These are phyloP conservation scores for Taphrina wiesneri DNA, from an alignment of 1,139 yeast genomes.

Conservation along the genomic window DNA sequence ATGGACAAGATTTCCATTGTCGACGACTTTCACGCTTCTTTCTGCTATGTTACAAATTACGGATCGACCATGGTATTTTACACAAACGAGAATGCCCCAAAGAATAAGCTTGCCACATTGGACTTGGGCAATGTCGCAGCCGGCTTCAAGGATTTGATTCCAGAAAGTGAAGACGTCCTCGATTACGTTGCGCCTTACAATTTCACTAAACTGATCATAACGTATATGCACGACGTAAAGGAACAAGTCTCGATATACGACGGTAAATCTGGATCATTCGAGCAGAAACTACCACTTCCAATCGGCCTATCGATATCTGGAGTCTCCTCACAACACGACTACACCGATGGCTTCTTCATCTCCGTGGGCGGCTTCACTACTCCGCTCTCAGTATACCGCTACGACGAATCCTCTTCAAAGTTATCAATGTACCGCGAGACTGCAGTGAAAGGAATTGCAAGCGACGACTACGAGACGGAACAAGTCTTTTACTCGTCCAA, in stretches of 20 bases:
- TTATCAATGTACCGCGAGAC: conserved; percentile 20
- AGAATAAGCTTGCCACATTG: conserved; percentile 14
- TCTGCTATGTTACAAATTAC: conserved; percentile 57
- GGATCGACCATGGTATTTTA: conserved; percentile 22
- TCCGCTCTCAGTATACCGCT: conserved; percentile 21
- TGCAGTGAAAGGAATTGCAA: conserved; percentile 20
- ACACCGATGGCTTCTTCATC: conserved; percentile 26
- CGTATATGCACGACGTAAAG: conserved; percentile 32
- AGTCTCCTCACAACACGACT: conserved; percentile 4
- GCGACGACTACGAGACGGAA: conserved; percentile 27
- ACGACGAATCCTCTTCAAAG: not conserved
- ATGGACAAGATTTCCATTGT: conserved; percentile 74
- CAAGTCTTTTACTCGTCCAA: conserved; percentile 30
- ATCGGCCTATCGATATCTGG: conserved; percentile 28
- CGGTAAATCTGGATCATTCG: conserved; percentile 15
- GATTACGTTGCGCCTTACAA: conserved; percentile 15
- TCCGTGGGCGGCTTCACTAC: conserved; percentile 32
- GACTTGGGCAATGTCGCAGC: conserved; percentile 14
- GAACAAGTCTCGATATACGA: conserved; percentile 27
- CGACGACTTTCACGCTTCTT: conserved; percentile 76
- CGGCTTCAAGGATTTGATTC: conserved; percentile 20
- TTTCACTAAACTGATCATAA: conserved; percentile 14
- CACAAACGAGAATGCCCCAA: conserved; percentile 23
- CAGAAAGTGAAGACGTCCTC: conserved; percentile 17
- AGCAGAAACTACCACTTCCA: conserved; percentile 18